These are phyloP conservation scores for Suhomyces ambrosiae DNA, from an alignment of 1,139 yeast species.

Conservation along the genomic window DNA sequence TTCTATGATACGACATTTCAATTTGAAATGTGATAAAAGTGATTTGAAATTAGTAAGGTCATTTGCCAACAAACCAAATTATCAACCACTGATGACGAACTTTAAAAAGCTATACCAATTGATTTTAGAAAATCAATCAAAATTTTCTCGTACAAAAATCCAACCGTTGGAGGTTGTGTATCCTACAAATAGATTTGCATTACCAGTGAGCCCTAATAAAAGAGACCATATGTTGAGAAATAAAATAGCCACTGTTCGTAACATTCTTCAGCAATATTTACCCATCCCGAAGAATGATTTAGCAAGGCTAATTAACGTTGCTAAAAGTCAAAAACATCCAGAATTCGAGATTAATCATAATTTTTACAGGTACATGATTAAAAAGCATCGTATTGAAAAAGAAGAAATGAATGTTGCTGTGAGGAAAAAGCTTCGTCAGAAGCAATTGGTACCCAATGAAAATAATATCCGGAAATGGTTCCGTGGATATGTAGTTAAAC, in stretches of 20 bases:
- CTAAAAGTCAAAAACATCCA: slow-evolving; percentile 13
- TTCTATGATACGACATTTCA: slow-evolving; percentile 18
- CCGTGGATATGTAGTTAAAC: slow-evolving; percentile 34
- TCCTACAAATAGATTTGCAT: slow-evolving; percentile 36
- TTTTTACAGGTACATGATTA: slow-evolving; percentile 32
- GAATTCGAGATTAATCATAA: slow-evolving; percentile 25
- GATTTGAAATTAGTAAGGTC: slow-evolving; percentile 4
- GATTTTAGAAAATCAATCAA: slow-evolving; percentile 20
- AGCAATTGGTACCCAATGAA: slow-evolving; percentile 34
- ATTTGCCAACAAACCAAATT: slow-evolving; percentile 3
- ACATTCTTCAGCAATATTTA: slow-evolving; percentile 18
- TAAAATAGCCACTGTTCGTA: slow-evolving; percentile 29
- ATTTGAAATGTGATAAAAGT: slow-evolving; percentile 4
- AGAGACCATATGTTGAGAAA: slow-evolving; percentile 29
- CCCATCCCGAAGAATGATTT: slow-evolving; percentile 29
- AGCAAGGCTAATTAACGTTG: slow-evolving; percentile 20
- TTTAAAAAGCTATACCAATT: slow-evolving; percentile 26
- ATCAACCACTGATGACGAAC: slow-evolving; percentile 15
- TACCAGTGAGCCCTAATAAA: slow-evolving; percentile 32
- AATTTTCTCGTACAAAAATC: slow-evolving; percentile 27
- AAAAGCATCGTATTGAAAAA: slow-evolving; percentile 22
- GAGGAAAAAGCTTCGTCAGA: slow-evolving; percentile 25
- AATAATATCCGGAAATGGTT: slow-evolving; percentile 33
- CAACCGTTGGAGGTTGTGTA: slow-evolving; percentile 37
- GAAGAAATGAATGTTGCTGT: slow-evolving; percentile 19